These are phyloP conservation scores for Beauveria sp. DNA, from an alignment of 2,329 filamentous ascomycete species.

Conservation along the genomic window DNA sequence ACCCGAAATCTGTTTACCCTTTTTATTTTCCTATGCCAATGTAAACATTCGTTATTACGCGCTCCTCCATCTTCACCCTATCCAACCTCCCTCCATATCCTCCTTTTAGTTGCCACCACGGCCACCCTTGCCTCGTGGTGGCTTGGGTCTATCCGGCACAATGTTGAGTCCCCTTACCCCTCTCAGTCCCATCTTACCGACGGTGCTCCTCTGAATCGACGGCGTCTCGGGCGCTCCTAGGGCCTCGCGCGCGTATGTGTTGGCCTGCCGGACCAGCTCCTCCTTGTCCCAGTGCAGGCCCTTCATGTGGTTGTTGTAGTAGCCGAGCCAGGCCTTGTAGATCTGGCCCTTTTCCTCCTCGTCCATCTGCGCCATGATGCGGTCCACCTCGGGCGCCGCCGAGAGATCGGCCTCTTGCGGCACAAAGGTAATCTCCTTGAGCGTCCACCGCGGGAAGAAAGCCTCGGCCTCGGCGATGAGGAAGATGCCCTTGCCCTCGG, in stretches of 20 bases:
- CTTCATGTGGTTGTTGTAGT: constrained; percentile 46
- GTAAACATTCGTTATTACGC: background rate
- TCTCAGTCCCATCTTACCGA: constrained; percentile 51
- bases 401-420: constrained; percentile 38
- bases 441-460: constrained; percentile 40
- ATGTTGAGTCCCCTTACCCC: constrained; percentile 41
- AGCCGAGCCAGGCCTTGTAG: constrained; percentile 51
- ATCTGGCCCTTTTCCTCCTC: constrained; percentile 37
- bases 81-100: background rate
- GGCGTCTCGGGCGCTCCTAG: constrained; percentile 42
- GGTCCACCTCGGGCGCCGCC: constrained; percentile 28
- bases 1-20: background rate
- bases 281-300: constrained; percentile 33
- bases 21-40: background rate
- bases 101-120: constrained; percentile 15
- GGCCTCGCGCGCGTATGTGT: constrained; percentile 40
- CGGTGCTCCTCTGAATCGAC: constrained; percentile 35
- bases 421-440: constrained; percentile 47
- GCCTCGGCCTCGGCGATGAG: constrained; percentile 46
- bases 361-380: constrained; percentile 35
- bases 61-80: too few relatives aligned
- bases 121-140: constrained; percentile 15
- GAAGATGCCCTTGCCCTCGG: constrained; percentile 55
- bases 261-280: constrained; percentile 42
- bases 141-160: constrained; percentile 34